Evolutionary conservation across 257 asterid species (phyloP).

Genomic region (Penstemon eatonii): DNA sequence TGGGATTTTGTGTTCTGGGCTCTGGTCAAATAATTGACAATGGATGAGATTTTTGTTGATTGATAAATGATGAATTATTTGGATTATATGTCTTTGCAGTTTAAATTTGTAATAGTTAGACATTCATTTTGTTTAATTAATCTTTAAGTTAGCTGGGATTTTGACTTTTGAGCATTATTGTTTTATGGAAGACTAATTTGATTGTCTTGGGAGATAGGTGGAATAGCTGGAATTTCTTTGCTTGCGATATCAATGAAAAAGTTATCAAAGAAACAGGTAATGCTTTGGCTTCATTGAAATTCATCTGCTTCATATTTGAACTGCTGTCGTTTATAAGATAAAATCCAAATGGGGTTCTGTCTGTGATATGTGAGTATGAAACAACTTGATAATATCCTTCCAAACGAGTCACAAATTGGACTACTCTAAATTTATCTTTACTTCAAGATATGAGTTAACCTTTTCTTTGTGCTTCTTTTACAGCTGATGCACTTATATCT

Average conservation of each 20-base stretch:
- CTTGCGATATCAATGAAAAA: constrained; percentile 80
- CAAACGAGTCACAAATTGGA: too few relatives aligned
- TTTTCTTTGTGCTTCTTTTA: constrained; percentile 23
- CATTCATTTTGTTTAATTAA: background rate
- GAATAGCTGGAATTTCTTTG: constrained; percentile 96
- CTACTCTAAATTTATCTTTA: too few relatives aligned
- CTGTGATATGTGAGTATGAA: too few relatives aligned
- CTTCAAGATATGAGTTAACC: constrained; percentile 6
- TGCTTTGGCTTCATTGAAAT: background rate
- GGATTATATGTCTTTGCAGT: background rate
- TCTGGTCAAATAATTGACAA: background rate
- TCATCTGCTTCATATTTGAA: background rate
- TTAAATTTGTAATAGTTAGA: background rate
- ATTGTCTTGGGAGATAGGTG: constrained; percentile 51
- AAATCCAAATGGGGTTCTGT: too few relatives aligned
- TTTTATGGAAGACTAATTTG: constrained; percentile 15
- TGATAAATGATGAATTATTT: background rate
- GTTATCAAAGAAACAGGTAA: constrained; percentile 92
- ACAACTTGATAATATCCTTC: too few relatives aligned
- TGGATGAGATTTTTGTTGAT: background rate
- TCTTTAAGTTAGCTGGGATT: constrained; percentile 3
- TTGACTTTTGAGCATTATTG: background rate
- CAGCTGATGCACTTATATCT: constrained; percentile 90
- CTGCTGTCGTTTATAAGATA: background rate
- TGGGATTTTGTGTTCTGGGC: constrained; percentile 14